These are phyloP conservation scores for Dictyostelium intermedium DNA, from an alignment of 78 protist genomes.

Conservation along the genomic window DNA sequence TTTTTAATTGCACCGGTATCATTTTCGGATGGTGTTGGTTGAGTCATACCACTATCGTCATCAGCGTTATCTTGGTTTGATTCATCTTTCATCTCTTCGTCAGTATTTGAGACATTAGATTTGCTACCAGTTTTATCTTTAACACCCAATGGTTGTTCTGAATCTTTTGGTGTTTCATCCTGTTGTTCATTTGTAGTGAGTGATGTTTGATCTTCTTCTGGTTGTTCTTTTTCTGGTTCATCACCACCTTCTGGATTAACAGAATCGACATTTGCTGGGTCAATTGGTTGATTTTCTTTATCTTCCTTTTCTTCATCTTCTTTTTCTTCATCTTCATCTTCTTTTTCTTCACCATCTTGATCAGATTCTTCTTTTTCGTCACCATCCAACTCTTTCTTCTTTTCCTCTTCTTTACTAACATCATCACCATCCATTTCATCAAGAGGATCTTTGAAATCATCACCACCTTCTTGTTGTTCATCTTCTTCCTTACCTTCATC, in stretches of 20 bases:
- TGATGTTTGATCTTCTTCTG: conserved; percentile 39
- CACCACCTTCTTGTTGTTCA: conserved; percentile 37
- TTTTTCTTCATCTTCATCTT: conserved; percentile 53
- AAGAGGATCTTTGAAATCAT: background rate
- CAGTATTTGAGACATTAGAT: conserved; percentile 47
- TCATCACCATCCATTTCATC: conserved; percentile 44
- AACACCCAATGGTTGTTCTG: conserved; percentile 74
- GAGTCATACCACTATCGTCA: conserved; percentile 60
- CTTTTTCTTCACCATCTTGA: conserved; percentile 9
- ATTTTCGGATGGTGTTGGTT: conserved; percentile 43
- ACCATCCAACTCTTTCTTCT: conserved; percentile 24
- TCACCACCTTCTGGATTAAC: conserved; percentile 27
- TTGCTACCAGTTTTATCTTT: conserved; percentile 61
- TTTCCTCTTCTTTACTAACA: conserved; percentile 20
- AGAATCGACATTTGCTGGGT: conserved; percentile 14
- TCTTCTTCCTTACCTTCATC: conserved; percentile 49
- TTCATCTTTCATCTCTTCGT: conserved; percentile 70
- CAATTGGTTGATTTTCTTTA: conserved; percentile 12
- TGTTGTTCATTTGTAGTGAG: conserved; percentile 60
- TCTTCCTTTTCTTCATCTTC: conserved; percentile 68
- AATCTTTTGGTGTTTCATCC: conserved; percentile 31
- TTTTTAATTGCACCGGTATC: conserved; percentile 41
- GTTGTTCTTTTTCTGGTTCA: conserved; percentile 31
- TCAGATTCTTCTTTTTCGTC: conserved; percentile 47
- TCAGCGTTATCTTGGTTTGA: conserved; percentile 65